Base-by-base conservation (phyloP, 2,329 filamentous ascomycete species). In the Nigrospora oryzae region DNA sequence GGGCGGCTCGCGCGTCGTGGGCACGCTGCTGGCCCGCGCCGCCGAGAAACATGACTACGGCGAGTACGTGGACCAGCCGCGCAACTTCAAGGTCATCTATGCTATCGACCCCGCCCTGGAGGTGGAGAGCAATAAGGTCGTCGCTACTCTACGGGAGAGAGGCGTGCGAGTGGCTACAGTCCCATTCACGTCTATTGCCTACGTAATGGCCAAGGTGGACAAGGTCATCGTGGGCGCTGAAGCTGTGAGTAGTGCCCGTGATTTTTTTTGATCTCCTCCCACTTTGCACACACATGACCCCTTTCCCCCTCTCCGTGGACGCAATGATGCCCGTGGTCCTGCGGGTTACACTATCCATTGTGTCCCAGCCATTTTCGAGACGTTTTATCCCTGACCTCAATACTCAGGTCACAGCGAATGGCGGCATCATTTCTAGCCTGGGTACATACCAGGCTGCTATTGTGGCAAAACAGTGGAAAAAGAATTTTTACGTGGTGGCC, bases 361-460 rank as follows among this genome's bases (percentile, higher is more conserved):
- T 28, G 23, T 28, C 23, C 23, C 10, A 7, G 23, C 23, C 23
- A 4, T 7, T 28, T 28, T 7, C 23, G 23, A 5, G 8, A 28
- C 23, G 23, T 28, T 7, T 28, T 28, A 7, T 28, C 23, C 5
- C 23, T 28, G 23, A 28, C 23, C 8, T 7, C 5, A 6, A 28
- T 28, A 7, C 23, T 28, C 23, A 28, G 23, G 23, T 28, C 14
- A 88, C 94, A 16, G 88, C 95, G 59, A 95, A 95, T 60, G 93
- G 93, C 41, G 91, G 91, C 34, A 85, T 97, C 54, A 87, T 98
- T 53, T 91, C 86, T 19, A 75, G 90, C 40, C 78, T 97, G 67
- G 91, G 91, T 43, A 82, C 78, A 3, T 91, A 87, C 55, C 89
- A 95, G 68, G 84, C 97, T 54, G 90, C 88, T 2, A 71, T 89